A percentile compares a stretch with the other conserved stretches of the same genome.
Conservation (phyloP, 345 rosid species). For the Microcos paniculata region DNA sequence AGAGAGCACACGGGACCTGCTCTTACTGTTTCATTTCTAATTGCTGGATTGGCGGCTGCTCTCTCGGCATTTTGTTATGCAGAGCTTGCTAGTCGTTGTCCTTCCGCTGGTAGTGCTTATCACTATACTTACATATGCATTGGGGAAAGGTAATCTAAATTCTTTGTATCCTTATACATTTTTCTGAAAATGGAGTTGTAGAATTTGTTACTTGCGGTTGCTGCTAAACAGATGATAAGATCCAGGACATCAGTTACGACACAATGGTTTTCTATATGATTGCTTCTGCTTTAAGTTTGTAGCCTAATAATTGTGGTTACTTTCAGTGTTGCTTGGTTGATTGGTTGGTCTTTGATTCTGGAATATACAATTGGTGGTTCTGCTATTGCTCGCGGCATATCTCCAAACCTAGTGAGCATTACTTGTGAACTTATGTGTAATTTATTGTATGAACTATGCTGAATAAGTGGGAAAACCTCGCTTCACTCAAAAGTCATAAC, state of each 20-base stretch:
- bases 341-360: conserved; percentile 92
- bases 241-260: neutral
- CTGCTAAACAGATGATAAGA: neutral
- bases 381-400: conserved; percentile 89
- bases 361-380: conserved; percentile 97
- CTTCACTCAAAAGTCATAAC: neutral
- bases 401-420: conserved; percentile 66
- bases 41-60: conserved; percentile 94
- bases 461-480: neutral
- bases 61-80: conserved; percentile 97
- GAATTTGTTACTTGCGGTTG: neutral
- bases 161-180: neutral
- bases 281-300: conserved; percentile 2
- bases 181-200: neutral
- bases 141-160: conserved; percentile 74
- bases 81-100: conserved; percentile 90
- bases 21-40: conserved; percentile 78
- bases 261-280: neutral
- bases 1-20: conserved; percentile 99
- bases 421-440: neutral
- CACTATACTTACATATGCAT: conserved; percentile 91
- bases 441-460: neutral
- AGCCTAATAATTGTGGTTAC: neutral
- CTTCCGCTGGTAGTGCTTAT: conserved; percentile 99
- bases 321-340: conserved; percentile 83